Base-by-base conservation (phyloP, 352 stramenopile species). In the Globisporangium okanoganense region DNA sequence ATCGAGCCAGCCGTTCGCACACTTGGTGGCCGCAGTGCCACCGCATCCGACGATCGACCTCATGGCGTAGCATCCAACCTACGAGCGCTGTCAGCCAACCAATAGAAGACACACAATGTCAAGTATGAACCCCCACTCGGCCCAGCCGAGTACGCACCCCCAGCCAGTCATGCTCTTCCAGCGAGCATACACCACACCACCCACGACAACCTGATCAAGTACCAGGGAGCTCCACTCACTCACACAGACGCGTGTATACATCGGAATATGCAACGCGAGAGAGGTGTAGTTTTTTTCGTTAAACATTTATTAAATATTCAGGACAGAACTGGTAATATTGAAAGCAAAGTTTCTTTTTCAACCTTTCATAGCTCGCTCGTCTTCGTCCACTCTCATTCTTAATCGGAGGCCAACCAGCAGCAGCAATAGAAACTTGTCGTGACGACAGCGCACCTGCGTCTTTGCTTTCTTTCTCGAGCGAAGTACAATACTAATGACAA, bases 11-110 rank as follows among this genome's bases (percentile, higher is more conserved):
- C 56, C 56, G 44, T 62, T 62, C 36, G 56, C 56, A 22, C 56
- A 62, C 56, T 27, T 62, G 43, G 44, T 45, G n/a, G 45, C 43
- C 1, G 35, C 47, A 0, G 35, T 29, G 20, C 45, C 45, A 18
- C 24, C 45, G 31, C 44, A 35, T 5, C 47, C 47, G 58, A 50
- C 48, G 24, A 64, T 64, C 48, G 58, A 64, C 48, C 58, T 64
- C 33, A 52, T 64, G 58, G 58, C 27, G 27, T 64, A 58, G 25
- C 35, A 55, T n/a, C 48, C 38, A 44, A 44, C 38, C 16, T 20
- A 18, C 16, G 14, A 44, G 38, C 16, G 13, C 5, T 18, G 14
- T 3, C 38, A 44, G 38, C 16, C 38, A 44, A 44, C 16, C 16
- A 44, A 20, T 44, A 44, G 38, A 44, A 20, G 38, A 44, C 18